These are phyloP conservation scores for Basipetospora chlamydospora DNA, from an alignment of 2,329 filamentous ascomycete genomes.

Conservation along the genomic window DNA sequence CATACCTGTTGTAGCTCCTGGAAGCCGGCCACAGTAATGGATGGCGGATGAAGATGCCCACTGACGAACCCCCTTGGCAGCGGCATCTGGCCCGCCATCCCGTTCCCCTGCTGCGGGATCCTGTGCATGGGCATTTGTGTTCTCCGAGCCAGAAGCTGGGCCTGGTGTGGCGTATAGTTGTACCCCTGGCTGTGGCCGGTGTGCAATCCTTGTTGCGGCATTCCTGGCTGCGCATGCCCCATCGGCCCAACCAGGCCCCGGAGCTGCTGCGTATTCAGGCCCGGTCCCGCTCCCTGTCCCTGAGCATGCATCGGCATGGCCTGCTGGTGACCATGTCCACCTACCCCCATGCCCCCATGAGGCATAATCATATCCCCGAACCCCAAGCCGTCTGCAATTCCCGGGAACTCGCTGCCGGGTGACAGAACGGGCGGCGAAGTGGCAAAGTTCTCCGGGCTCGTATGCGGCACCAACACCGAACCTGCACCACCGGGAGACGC, in stretches of 20 bases:
- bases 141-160: too few relatives aligned
- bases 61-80: constrained; percentile 15
- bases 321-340: too few relatives aligned
- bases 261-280: not conserved
- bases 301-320: too few relatives aligned
- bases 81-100: constrained; percentile 5
- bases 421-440: constrained; percentile 40
- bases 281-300: too few relatives aligned
- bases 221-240: constrained; percentile 11
- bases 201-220: too few relatives aligned
- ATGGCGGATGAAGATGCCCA: constrained; percentile 19
- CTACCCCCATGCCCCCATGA: not conserved
- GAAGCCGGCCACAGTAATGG: constrained; percentile 32
- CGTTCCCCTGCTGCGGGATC: not conserved
- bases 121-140: too few relatives aligned
- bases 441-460: constrained; percentile 36
- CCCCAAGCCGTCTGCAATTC: constrained; percentile 28
- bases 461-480: constrained; percentile 12
- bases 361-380: constrained; percentile 39
- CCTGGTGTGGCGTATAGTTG: too few relatives aligned
- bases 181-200: too few relatives aligned
- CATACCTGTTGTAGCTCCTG: constrained; percentile 32
- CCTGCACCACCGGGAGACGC: constrained; percentile 16
- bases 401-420: constrained; percentile 33
- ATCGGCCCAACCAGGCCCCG: not conserved